Conservation (phyloP, 805 yeast genomes). For the Sugiyamaella mastotermitis region DNA sequence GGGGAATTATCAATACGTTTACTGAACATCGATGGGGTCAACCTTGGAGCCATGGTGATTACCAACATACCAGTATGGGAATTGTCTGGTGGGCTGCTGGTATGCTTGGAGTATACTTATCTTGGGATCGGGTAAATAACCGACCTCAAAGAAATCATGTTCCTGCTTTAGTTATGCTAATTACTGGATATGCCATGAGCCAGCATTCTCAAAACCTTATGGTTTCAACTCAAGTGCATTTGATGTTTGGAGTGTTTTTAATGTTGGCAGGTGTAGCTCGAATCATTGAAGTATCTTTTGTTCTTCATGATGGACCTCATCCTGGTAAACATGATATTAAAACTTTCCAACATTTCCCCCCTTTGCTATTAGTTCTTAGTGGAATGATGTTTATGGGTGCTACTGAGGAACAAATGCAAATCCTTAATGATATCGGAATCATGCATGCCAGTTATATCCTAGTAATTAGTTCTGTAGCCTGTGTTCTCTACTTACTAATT, state of each 20-base stretch:
- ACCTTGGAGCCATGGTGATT: conserved; percentile 87
- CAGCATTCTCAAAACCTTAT: conserved; percentile 73
- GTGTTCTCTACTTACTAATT: conserved; percentile 62
- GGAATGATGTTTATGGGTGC: conserved; percentile 91
- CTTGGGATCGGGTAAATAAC: conserved; percentile 47
- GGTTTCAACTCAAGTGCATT: conserved; percentile 83
- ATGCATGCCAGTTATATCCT: conserved; percentile 82
- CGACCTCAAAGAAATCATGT: conserved; percentile 57
- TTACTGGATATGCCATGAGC: conserved; percentile 94
- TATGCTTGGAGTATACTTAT: conserved; percentile 69
- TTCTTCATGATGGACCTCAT: conserved; percentile 52
- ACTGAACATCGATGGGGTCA: conserved; percentile 98
- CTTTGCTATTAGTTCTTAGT: conserved; percentile 68
- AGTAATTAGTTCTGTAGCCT: conserved; percentile 65
- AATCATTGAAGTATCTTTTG: conserved; percentile 70
- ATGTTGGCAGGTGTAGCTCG: conserved; percentile 74
- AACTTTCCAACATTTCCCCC: conserved; percentile 82
- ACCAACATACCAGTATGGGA: conserved; percentile 95
- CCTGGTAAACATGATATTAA: conserved; percentile 31
- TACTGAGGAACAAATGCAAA: conserved; percentile 74
- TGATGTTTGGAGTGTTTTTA: conserved; percentile 74
- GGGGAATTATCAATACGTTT: conserved; percentile 94
- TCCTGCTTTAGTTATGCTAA: conserved; percentile 75
- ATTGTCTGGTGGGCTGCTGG: conserved; percentile 97
- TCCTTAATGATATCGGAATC: conserved; percentile 68